Base-by-base conservation (phyloP, 495 filamentous ascomycete species). In the Lentithecium fluviatile region DNA sequence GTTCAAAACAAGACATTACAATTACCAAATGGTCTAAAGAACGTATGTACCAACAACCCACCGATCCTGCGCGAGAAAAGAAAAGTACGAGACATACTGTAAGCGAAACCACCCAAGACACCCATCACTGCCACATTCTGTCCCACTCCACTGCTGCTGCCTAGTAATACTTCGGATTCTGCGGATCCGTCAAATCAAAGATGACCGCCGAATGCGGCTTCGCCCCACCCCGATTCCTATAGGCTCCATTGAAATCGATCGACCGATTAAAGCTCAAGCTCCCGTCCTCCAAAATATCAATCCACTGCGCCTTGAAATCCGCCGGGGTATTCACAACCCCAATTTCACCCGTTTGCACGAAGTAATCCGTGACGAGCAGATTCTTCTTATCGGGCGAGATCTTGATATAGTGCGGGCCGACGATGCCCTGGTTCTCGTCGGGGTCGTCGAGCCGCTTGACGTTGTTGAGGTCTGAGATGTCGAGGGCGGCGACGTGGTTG, bases 381-480 rank as follows among this genome's bases (percentile, higher is more conserved):
- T 87, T 81, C 74, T 81, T 81, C 73, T 84, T 80, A 67, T 85
- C 84, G 0, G 83, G 84, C 8, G 82, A 80, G 65, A 87, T 76
- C 74, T 85, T 85, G 71, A 85, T 72, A 59, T 85, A 85, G 70
- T 87, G 84, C 0, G 84, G 83, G 6, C 84, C 82, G 50, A 83
- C 76, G 55, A 78, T 82, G 23, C 81, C 81, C 62, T 87, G 83
- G 38, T 74, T 71, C 67, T 80, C 79, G 62, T 81, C 72, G 0
- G 82, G 83, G 61, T 85, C 72, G 54, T 86, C 83, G 21, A 86
- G 80, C 17, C 82, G 77, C 70, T 80, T 83, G 56, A 82, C 76
- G 57, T 83, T 80, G 73, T 74, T 71, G 0, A 86, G 72, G 63
- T 86, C 82, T 19, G 77, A 81, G 66, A 85, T 86, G 62, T 86